Evolutionary conservation across 192 early-diverging fungal genomes (phyloP), one percentile per base, ranked within the genome.

Genomic region (Coemansia sp.): DNA sequence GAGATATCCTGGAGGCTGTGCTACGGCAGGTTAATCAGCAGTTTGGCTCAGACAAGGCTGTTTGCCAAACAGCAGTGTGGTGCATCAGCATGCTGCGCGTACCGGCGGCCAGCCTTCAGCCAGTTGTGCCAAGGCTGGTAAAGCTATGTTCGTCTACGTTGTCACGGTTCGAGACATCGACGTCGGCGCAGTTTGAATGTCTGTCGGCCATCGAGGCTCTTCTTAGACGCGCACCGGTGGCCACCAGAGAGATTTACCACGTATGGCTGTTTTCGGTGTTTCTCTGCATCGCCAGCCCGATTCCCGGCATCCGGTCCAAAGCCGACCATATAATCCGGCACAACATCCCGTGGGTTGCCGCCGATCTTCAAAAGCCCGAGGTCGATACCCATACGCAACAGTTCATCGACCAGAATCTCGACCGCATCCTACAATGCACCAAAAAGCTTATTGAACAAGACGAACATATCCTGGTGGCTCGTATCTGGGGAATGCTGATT

Each of bases 291-390:
- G 64, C 65, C 38, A 81, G 69, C 64, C 56, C 67, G n/a, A 55
- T 71, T 4, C 66, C 66, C 4, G 70, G 78, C n/a, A 67, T 81
- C n/a, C 73, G 73, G 12, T 31, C 73, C 7, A 81, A 81, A 33
- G 78, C 78, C 32, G 72, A 72, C 66, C 49, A 22, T 51, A 75
- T 81, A 20, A 51, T 81, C 2, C 60, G 78, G 29, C 69, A 67
- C 29, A 81, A 75, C 61, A 81, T 81, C 7, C 78, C 78, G 28
- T 81, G 78, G 78, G 61, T 81, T 17, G 66, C 78, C 14, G 78
- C 78, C 51, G 73, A 75, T 40, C 40, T 54, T 4, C 78, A 81
- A 28, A 38, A 40, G 30, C 42, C 69, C 14, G 78, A 75, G 29
- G 67, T 75, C 69, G 73, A 75, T 28, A 8, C 4, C 2, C 48